Base-by-base conservation (phyloP, 331 rosid species). In the Malus hybrid region DNA sequence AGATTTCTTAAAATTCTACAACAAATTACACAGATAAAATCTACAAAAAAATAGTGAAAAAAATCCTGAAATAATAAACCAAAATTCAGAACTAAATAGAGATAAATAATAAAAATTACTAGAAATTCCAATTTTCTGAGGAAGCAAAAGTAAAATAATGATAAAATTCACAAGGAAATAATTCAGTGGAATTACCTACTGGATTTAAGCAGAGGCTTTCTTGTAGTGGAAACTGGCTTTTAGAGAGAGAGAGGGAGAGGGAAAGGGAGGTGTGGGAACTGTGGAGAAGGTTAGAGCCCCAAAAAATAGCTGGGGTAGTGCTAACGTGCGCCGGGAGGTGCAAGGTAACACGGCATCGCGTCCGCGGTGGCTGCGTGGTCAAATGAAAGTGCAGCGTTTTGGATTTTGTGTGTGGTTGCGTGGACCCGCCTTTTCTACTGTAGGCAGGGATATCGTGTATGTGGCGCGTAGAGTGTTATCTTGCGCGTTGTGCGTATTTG, bases 301-400 rank as follows among this genome's bases (percentile, higher is more conserved):
- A 28, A 60, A 28, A 60, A 20, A 59, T 19, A 67, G 50, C 36
- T 67, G 61, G 77, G 7, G 5, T 5, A 3, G 15, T 18, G 71
- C 76, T 76, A 80, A 61, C 61, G 50, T 69, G 34, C 82, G 34
- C 76, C 61, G 61, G 64, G 65, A 8, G 79, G 82, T 62, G 65
- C 4, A 62, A 22, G 12, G 36, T 24, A 61, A 73, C 16, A 54
- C 27, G 48, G 55, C 31, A 24, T 11, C 6, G n/a, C 5, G 48
- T 42, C 48, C 48, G 48, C 48, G 14, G 11, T 28, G 80, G 12
- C 54, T 36, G 22, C 75, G 75, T 79, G 80, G 69, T 33, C 78
- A 76, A 82, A 75, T 82, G 22, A 18, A 12, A 57, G 14, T 46
- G 83, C 63, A 74, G 65, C 39, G 77, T 67, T 73, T 69, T 55